phyloP scores from a whole-genome alignment of 805 yeast species.

The Cyberlindnera petersonii region DNA sequence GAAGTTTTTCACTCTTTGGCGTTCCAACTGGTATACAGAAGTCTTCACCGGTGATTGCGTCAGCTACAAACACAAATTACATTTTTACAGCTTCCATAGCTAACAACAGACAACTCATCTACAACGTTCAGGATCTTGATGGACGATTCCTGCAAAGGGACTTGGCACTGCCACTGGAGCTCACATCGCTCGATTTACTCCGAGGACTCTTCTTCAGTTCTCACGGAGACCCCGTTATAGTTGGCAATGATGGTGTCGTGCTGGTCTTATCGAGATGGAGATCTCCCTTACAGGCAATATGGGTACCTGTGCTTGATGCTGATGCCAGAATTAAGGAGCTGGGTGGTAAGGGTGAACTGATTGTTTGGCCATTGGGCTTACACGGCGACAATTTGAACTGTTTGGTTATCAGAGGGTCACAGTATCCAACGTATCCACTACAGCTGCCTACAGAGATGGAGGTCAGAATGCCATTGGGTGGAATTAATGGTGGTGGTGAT shows the following conservation, averaged over 20 bases:
- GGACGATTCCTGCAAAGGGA: constrained; percentile 46
- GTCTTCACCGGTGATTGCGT: constrained; percentile 65
- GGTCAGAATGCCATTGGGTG: constrained; percentile 58
- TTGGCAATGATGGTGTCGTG: constrained; percentile 73
- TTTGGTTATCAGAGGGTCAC: constrained; percentile 65
- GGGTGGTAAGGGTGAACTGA: constrained; percentile 51
- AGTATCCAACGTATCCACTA: constrained; percentile 78
- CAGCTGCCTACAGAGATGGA: constrained; percentile 80
- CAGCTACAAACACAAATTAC: constrained; percentile 27
- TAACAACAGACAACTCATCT: constrained; percentile 29
- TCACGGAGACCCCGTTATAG: constrained; percentile 86
- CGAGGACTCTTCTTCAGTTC: constrained; percentile 80
- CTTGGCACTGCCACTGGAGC: constrained; percentile 40
- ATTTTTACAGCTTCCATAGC: constrained; percentile 30
- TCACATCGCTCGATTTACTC: constrained; percentile 30
- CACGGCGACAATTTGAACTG: constrained; percentile 68
- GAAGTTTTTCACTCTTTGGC: constrained; percentile 71
- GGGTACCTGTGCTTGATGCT: constrained; percentile 78
- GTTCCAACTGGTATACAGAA: constrained; percentile 67
- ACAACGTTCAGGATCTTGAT: constrained; percentile 46
- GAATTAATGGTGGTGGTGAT: constrained; percentile 16
- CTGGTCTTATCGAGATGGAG: constrained; percentile 77
- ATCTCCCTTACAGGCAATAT: constrained; percentile 65
- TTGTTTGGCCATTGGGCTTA: constrained; percentile 86
- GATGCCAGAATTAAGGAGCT: constrained; percentile 44